A percentile compares a stretch with the other conserved stretches of the same genome.
Conservation (phyloP, 805 yeast species). For the fission yeast (Schizosaccharomyces pombe) region DNA sequence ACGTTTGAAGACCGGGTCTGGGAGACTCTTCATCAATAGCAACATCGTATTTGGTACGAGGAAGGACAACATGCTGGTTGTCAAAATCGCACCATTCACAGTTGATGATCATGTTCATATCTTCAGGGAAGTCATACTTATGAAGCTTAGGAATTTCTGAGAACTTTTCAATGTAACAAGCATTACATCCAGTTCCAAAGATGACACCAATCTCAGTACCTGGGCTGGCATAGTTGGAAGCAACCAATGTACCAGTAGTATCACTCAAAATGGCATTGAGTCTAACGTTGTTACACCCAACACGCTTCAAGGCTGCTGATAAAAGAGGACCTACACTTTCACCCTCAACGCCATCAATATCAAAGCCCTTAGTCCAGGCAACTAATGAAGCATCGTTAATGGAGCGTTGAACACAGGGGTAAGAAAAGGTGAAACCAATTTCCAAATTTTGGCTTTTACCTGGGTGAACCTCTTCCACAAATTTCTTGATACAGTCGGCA, state of each 20-base stretch:
- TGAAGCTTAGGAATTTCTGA: not conserved
- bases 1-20: conserved; percentile 86
- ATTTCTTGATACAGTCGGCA: conserved; percentile 54
- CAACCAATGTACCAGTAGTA: conserved; percentile 91
- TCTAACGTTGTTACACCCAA: conserved; percentile 41
- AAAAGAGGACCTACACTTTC: conserved; percentile 82
- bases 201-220: conserved; percentile 82
- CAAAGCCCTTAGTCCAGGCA: conserved; percentile 95
- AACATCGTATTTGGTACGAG: conserved; percentile 73
- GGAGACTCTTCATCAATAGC: conserved; percentile 68
- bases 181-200: conserved; percentile 24
- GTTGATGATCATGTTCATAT: conserved; percentile 78
- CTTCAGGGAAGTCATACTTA: conserved; percentile 32
- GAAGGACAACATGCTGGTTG: conserved; percentile 60
- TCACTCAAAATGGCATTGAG: conserved; percentile 89
- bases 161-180: not conserved
- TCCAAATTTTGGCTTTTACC: conserved; percentile 32
- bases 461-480: conserved; percentile 52
- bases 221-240: conserved; percentile 77
- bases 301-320: conserved; percentile 43
- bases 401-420: conserved; percentile 49
- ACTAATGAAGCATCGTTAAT: conserved; percentile 73
- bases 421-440: conserved; percentile 86
- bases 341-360: conserved; percentile 81
- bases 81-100: conserved; percentile 97